A percentile compares a stretch with the other conserved stretches of the same genome.
Evolutionary conservation across 164 flowering plant species (phyloP).

Genomic region (Nymphaea thermarum): DNA sequence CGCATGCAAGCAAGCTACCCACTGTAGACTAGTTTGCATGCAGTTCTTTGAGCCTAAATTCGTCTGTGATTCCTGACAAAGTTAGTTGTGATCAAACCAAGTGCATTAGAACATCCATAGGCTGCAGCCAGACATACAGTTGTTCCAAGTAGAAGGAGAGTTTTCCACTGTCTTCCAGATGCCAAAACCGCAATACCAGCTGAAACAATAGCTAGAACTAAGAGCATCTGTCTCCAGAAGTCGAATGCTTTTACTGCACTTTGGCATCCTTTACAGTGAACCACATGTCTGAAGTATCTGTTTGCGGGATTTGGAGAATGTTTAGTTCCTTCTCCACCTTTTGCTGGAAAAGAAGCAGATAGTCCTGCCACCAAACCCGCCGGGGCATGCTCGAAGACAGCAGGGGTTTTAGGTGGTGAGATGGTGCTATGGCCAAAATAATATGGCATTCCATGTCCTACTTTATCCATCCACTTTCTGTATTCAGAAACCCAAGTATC

Average conservation of each 20-base stretch:
- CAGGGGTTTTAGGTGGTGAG: constrained; percentile 62
- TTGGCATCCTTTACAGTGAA: constrained; percentile 82
- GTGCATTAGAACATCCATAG: constrained; percentile 48
- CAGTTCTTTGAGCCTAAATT: constrained; percentile 16
- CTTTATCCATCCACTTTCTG: constrained; percentile 96
- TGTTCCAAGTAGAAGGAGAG: constrained; percentile 34
- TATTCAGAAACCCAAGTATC: constrained; percentile 94
- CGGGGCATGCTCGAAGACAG: constrained; percentile 94
- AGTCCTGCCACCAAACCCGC: constrained; percentile 76
- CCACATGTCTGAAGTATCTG: constrained; percentile 74
- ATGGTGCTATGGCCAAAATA: constrained; percentile 81
- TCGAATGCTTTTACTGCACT: constrained; percentile 41
- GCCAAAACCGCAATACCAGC: constrained; percentile 56
- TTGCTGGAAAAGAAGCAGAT: constrained; percentile 78
- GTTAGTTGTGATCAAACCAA: constrained; percentile 74
- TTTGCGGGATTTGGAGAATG: constrained; percentile 70
- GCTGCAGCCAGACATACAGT: constrained; percentile 44
- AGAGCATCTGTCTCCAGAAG: constrained; percentile 54
- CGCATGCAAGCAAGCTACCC: too few species aligned
- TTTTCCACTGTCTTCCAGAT: constrained; percentile 76
- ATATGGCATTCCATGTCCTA: constrained; percentile 96
- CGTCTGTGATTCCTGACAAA: constrained; percentile 83
- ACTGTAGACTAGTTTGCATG: too few species aligned
- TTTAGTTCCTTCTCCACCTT: constrained; percentile 75
- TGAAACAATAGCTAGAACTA: constrained; percentile 34